phyloP scores from a whole-genome alignment of 1,139 yeast genomes.

The Ogataea hybrid region DNA sequence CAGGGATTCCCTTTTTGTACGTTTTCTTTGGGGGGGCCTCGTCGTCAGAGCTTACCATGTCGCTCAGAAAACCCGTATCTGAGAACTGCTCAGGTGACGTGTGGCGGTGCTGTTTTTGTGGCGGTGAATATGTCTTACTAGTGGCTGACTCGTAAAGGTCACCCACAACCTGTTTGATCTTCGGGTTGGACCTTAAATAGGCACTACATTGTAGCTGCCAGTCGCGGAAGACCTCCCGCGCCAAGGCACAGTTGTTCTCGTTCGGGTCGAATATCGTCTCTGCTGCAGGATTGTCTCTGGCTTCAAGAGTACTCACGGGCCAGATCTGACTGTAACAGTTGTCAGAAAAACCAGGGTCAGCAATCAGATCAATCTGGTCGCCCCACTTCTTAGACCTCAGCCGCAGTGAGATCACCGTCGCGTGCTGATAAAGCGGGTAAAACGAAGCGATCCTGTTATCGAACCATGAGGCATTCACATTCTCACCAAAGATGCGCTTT shows the following conservation, averaged over 20 bases:
- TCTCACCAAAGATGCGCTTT: not conserved
- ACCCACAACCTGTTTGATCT: not conserved
- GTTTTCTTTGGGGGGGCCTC: no score
- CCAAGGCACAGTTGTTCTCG: not conserved
- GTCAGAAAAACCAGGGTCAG: slow-evolving; percentile 3
- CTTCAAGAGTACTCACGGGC: not conserved
- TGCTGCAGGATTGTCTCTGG: not conserved
- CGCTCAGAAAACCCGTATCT: slow-evolving; percentile 5
- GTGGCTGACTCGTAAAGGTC: not conserved
- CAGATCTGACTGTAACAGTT: slow-evolving; percentile 3
- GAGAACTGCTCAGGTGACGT: not conserved
- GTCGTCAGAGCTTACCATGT: slow-evolving; percentile 13
- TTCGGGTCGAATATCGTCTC: slow-evolving; percentile 1
- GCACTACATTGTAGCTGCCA: slow-evolving; percentile 2
- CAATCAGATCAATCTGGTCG: slow-evolving; percentile 9
- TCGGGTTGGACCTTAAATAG: not conserved
- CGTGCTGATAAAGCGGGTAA: slow-evolving; percentile 6
- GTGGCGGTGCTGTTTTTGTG: slow-evolving; percentile 1
- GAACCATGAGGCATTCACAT: not conserved
- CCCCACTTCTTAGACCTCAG: slow-evolving; percentile 8
- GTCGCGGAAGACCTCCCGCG: slow-evolving; percentile 1
- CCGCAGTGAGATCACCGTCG: slow-evolving; percentile 10
- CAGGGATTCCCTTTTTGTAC: no score
- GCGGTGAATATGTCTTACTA: not conserved
- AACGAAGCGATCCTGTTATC: not conserved